Base-by-base conservation (phyloP, 139 green algal genomes). In the Coccomyxa sp. region DNA sequence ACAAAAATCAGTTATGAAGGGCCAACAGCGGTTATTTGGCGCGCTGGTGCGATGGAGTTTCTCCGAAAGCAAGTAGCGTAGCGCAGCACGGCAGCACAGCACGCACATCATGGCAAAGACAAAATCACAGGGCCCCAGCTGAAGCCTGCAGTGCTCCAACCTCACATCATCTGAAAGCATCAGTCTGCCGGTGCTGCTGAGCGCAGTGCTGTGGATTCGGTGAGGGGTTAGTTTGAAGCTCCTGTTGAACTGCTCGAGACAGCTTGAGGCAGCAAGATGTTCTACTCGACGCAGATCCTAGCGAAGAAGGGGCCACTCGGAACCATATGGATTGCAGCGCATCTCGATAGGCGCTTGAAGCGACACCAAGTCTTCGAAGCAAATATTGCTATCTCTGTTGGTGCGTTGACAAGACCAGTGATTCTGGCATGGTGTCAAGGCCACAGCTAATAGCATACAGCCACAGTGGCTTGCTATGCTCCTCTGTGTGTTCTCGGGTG, bases 321-420 rank as follows among this genome's bases (percentile, higher is more conserved):
- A 10, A 90, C 90, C 9, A 91, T 98, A 27, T 99, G 96, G 96
- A 92, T 99, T 33, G 96, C 96, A 14, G 93, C 93, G 0, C 96
- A 98, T 68, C 78, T 97, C 58, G 94, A 99, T 77, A 86, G 87
- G 7, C 86, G 88, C 71, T 89, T 99, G 6, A 93, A 95, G 70
- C 89, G 93, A 27, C 83, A 86, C 37, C 91, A 98, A 68, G 89
- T 97, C 14, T 82, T 86, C 50, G 83, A 90, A 39, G 87, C 89
- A 29, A 78, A 88, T 39, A 91, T 96, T n/a, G 54, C 64, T 37
- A 76, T 34, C 39, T 79, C 79, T 22, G 79, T 83, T 41, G 79
- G 79, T 83, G 68, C 75, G 73, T 37, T 73, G 34, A 34, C 41
- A 8, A 31, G 27, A 22, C 1, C 27, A 34, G 7, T 10, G 64